Evolutionary conservation across 495 filamentous ascomycete species (phyloP), one percentile per base, ranked within the genome.

Genomic region (Cenococcum geophilum): DNA sequence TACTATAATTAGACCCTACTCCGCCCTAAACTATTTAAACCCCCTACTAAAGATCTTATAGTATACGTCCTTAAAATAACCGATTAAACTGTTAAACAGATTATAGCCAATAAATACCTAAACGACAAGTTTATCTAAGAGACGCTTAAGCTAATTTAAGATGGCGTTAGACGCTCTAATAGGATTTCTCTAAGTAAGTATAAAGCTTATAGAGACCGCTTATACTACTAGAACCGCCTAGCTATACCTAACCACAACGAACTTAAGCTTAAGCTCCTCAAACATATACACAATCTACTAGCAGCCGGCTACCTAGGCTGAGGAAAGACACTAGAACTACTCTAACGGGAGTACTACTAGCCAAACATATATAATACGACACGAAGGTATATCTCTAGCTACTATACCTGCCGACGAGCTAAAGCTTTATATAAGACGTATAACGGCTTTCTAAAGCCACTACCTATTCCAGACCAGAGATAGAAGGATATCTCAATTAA

Each of bases 151-250:
- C 40, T 45, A 45, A 14, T 45, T 18, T 18, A 18, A 18, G 12
- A 16, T 16, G 40, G 40, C 4, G 40, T 45, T 18, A 14, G 40
- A 14, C 18, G 40, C 22, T 51, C 23, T 23, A 51, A 51, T 3
- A 51, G 21, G 48, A 51, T 51, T 20, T 22, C 48, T 23, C 48
- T 51, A 8, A 51, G 48, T 23, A 51, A 51, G 21, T 51, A 51
- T 22, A 51, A 51, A 23, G 22, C 11, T 3, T 12, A 12, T 4
- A 12, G 21, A 18, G 21, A 27, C 11, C 16, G 22, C 14, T 16
- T 51, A 12, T 51, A 51, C 18, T 51, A 22, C 48, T 23, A 23
- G 5, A 23, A 51, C 21, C 23, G 23, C 11, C 40, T 45, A 1
- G 11, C 11, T 16, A 18, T 45, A 4, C 11, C 40, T 18, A 18